Conservation (phyloP, 441 rosid species). For the Croton laevigatus region DNA sequence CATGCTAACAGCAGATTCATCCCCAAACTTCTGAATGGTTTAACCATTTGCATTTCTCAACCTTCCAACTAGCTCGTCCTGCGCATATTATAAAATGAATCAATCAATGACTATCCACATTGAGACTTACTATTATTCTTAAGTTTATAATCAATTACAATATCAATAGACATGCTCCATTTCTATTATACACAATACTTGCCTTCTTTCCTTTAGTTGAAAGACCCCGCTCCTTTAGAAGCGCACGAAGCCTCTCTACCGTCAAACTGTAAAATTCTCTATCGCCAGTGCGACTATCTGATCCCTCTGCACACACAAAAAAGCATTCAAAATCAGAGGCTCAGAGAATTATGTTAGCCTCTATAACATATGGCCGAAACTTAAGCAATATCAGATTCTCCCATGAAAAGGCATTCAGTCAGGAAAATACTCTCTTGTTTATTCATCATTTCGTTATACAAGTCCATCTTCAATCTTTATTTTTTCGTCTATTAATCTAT, state of each 20-base stretch:
- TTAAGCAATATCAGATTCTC: neutral
- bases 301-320: conserved; percentile 47
- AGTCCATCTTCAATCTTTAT: neutral
- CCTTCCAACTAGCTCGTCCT: conserved; percentile 76
- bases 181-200: conserved; percentile 23
- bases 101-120: neutral
- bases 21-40: conserved; percentile 1
- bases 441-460: neutral
- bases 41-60: conserved; percentile 42
- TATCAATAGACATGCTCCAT: neutral
- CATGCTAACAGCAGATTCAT: conserved; percentile 8
- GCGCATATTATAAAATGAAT: conserved; percentile 24
- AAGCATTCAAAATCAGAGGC: conserved; percentile 1
- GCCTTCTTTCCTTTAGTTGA: conserved; percentile 86
- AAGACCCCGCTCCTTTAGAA: conserved; percentile 78
- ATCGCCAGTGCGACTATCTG: conserved; percentile 52
- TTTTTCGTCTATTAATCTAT: neutral
- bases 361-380: too few species aligned
- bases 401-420: neutral
- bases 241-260: conserved; percentile 85
- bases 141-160: neutral
- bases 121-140: neutral
- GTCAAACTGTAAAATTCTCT: conserved; percentile 70
- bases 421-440: neutral
- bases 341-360: too few species aligned